A percentile compares a stretch with the other conserved stretches of the same genome.
Evolutionary conservation across 179 eudicot species (phyloP).

Genomic region (Corrigiola litoralis): DNA sequence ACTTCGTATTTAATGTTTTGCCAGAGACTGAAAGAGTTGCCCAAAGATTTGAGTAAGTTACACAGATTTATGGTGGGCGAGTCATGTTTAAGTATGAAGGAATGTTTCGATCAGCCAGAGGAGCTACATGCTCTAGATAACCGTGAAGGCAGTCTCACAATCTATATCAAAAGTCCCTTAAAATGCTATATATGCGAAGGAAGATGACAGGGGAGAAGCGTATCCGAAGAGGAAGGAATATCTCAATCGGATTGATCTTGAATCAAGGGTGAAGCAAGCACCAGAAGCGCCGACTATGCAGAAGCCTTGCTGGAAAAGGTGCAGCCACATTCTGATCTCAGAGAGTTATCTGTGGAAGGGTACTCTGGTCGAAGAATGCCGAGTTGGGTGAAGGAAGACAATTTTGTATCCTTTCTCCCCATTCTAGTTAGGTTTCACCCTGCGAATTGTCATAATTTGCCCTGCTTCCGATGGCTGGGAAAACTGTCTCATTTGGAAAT

Average conservation of each 20-base stretch:
- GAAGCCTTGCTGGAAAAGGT: constrained; percentile 15
- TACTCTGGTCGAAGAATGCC: constrained; percentile 10
- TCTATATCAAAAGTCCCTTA: background rate
- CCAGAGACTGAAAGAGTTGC: constrained; percentile 12
- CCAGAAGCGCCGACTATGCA: background rate
- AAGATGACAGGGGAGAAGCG: background rate
- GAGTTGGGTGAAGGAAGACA: constrained; percentile 5
- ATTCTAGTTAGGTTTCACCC: constrained; percentile 2
- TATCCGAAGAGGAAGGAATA: background rate
- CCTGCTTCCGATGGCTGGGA: background rate
- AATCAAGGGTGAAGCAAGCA: background rate
- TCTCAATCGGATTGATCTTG: background rate
- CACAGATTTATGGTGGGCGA: constrained; percentile 21
- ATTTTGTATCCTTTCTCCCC: background rate
- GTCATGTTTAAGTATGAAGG: background rate
- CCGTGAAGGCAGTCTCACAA: background rate
- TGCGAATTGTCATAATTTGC: background rate
- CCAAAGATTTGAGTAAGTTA: constrained; percentile 13
- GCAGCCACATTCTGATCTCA: constrained; percentile 14
- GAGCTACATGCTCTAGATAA: constrained; percentile 8
- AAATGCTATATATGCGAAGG: background rate
- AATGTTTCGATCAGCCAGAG: background rate
- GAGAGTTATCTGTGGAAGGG: background rate
- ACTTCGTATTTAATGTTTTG: background rate
- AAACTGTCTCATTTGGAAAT: background rate